Conservation (phyloP, 139 green algal species). For the Chlamydomonas asymmetrica region DNA sequence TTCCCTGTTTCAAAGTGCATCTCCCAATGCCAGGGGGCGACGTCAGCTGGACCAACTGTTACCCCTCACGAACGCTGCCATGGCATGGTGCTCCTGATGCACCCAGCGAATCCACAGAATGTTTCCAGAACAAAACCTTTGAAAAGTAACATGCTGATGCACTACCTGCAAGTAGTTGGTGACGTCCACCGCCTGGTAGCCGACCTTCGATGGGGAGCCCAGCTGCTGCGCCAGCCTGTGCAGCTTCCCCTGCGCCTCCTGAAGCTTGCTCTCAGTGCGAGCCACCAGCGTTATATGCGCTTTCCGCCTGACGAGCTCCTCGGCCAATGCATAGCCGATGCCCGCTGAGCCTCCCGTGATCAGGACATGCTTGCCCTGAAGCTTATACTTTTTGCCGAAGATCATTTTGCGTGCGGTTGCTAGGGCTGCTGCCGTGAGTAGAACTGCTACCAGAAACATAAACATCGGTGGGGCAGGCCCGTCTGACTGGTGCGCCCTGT, state of each 20-base stretch:
- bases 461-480: too few species aligned
- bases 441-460: too few species aligned
- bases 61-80: neutral
- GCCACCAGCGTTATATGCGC: constrained; percentile 12
- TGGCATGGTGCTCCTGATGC: neutral
- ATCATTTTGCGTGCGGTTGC: neutral
- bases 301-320: constrained; percentile 26
- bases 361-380: constrained; percentile 70
- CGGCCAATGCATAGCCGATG: constrained; percentile 64
- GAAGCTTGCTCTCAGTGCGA: neutral
- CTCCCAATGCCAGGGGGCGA: neutral
- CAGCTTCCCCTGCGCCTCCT: constrained; percentile 16
- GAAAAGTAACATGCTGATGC: neutral
- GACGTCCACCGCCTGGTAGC: constrained; percentile 19
- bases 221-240: neutral
- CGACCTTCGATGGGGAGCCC: neutral
- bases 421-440: too few species aligned
- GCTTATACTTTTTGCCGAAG: constrained; percentile 15
- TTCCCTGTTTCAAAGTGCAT: constrained; percentile 23
- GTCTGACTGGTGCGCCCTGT: too few species aligned
- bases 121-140: neutral
- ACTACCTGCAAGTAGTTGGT: constrained; percentile 22
- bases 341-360: constrained; percentile 80
- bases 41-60: neutral
- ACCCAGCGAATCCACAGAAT: neutral